phyloP scores from a whole-genome alignment of 164 flowering plant genomes.

The Magnolia sinica region DNA sequence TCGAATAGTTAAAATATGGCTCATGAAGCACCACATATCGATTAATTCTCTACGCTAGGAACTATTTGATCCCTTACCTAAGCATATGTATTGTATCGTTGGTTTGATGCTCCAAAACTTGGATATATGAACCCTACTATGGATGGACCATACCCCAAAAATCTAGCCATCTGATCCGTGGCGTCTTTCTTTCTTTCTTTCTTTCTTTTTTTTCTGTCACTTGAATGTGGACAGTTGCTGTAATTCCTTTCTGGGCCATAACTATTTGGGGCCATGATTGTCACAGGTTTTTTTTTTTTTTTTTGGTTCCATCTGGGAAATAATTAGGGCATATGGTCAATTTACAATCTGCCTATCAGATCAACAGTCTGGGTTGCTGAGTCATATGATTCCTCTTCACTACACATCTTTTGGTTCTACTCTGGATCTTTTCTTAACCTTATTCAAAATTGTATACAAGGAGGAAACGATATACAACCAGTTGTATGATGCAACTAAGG shows the following conservation, averaged over 20 bases:
- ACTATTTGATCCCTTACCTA: background rate
- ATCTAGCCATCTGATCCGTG: background rate
- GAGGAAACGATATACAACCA: background rate
- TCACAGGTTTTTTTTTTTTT: no score
- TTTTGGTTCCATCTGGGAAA: background rate
- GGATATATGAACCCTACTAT: background rate
- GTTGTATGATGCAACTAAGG: background rate
- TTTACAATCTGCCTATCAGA: background rate
- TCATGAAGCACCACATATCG: background rate
- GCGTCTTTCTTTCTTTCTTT: no score
- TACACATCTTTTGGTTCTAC: background rate
- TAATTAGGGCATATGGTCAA: background rate
- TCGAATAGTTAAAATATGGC: background rate
- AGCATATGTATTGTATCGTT: no score
- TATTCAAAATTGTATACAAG: background rate
- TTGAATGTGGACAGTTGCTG: background rate
- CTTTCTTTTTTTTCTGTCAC: background rate
- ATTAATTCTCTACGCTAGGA: background rate
- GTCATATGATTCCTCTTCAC: background rate
- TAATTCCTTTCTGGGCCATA: background rate
- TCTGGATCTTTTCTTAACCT: background rate
- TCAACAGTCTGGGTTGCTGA: background rate
- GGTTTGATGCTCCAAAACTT: no score
- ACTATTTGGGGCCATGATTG: background rate
- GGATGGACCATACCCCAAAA: background rate